Evolutionary conservation across 2,329 filamentous ascomycete genomes (phyloP), one percentile per base, ranked within the genome.

Genomic region (Aspergillus quadricinctus): DNA sequence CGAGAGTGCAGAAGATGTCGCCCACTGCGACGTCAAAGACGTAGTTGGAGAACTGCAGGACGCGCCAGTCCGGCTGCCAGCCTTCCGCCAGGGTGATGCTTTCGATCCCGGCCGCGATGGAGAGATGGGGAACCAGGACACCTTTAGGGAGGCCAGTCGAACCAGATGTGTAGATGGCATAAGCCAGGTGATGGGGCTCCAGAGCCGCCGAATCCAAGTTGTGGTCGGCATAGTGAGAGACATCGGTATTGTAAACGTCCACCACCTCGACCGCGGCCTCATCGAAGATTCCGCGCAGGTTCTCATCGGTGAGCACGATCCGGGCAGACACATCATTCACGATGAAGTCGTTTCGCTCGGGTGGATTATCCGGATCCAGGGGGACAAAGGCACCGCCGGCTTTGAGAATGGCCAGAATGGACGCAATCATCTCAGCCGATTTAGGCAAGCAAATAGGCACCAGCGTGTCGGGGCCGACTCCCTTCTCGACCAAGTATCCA

Each of bases 141-240:
- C 59, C 56, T 35, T 61, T 61, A 23, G 59, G 59, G 19, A 55
- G 37, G n/a, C 59, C 59, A 6, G 59, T 61, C n/a, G 51, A 55
- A n/a, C 59, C 59, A 48, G 52, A 57, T 25, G 57, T 59, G 48
- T 59, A 59, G 19, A 56, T 59, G 5, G 53, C 37, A 37, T 60
- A 60, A 7, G 58, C 58, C 4, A 54, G 53, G n/a, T 56, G 41
- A 19, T 58, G 45, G 41, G 55, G 52, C 29, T 19, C 14, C 41
- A 56, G 50, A 27, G 25, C 41, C 19, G 41, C 25, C 21, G 49
- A 8, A 25, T 14, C 48, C 17, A 51, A 23, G 40, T 53, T 48
- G 14, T 31, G 1, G n/a, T 53, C 27, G 8, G 19, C 27, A 14
- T 27, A 23, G 23, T 37, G 2, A 23, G 23, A 25, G 11, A 35